phyloP scores from a whole-genome alignment of 2,329 filamentous ascomycete species.

The Sordariomycetes sp. region DNA sequence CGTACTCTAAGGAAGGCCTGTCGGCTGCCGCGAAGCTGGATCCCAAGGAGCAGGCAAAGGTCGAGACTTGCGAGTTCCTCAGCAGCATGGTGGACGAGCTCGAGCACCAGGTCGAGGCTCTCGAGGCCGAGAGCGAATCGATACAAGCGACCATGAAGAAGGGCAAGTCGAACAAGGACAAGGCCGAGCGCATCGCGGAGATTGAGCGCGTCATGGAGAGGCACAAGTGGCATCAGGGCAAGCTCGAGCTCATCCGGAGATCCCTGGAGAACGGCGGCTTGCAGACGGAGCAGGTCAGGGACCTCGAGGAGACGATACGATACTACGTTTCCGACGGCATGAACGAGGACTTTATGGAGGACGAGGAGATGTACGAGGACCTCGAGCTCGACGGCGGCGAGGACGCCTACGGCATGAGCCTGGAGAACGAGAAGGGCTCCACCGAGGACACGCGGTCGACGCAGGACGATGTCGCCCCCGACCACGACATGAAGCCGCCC shows the following conservation, averaged over 20 bases:
- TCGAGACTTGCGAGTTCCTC: constrained; percentile 78
- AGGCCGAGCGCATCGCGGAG: constrained; percentile 77
- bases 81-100: constrained; percentile 81
- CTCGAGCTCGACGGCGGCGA: constrained; percentile 88
- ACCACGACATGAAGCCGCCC: constrained; percentile 30
- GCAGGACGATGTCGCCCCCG: constrained; percentile 61
- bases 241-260: constrained; percentile 80
- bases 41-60: constrained; percentile 93
- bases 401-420: constrained; percentile 66
- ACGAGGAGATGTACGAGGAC: constrained; percentile 92
- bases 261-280: constrained; percentile 87
- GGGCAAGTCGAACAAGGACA: constrained; percentile 74
- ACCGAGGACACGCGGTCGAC: constrained; percentile 90
- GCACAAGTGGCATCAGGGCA: constrained; percentile 93
- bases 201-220: constrained; percentile 75
- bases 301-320: constrained; percentile 81
- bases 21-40: constrained; percentile 86
- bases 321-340: constrained; percentile 90
- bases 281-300: constrained; percentile 74
- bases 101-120: constrained; percentile 81
- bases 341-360: constrained; percentile 82
- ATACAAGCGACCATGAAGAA: constrained; percentile 89
- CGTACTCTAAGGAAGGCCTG: constrained; percentile 95
- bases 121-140: constrained; percentile 80
- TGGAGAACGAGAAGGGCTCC: constrained; percentile 77